Evolutionary conservation across 1,284 basidiomycete genomes (phyloP), one percentile per base, ranked within the genome.

Genomic region (Leccinum pachyderme): DNA sequence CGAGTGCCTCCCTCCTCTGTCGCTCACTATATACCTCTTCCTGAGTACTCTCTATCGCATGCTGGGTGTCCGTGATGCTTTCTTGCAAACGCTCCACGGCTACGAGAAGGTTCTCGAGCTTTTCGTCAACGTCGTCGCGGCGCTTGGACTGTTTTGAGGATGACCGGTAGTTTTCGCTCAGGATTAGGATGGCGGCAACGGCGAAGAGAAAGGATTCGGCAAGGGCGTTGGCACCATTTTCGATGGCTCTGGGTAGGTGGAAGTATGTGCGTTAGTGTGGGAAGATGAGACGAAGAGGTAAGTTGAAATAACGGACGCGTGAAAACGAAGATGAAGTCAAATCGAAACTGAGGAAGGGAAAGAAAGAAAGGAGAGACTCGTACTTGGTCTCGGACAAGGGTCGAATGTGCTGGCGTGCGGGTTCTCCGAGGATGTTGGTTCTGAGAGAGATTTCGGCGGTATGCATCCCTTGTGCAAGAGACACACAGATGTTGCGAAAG

Each of bases 141-240:
- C 91, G 83, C 68, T 85, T 90, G 1, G 82, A 80, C 56, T 88
- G 79, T 63, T 81, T 91, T 33, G 89, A 76, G 1, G 89, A 89
- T 1, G 84, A 82, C 5, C 92, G 84, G 77, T 83, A 94, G 39
- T 85, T 76, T 71, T 95, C 92, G 4, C 87, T 88, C 2, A 94
- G 60, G 50, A 95, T 93, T 7, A 95, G 75, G 0, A 75, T 73
- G 0, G 87, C 86, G 0, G 91, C 92, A 4, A 95, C 92, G 6
- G 77, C 62, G 70, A 95, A 95, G 5, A 95, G 79, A 66, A 95
- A 95, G 0, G 89, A 86, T 72, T 95, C 93, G 0, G 93, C 92
- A 11, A 95, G 75, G 15, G 86, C 81, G 57, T 92, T 93, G 12
- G 93, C 91, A 13, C 93, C 93, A 63, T 89, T 93, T 63, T 94